A percentile compares a stretch with the other conserved stretches of the same genome.
Conservation (phyloP, 2,329 filamentous ascomycete genomes). For the Gnomoniopsis smithogilvyi region DNA sequence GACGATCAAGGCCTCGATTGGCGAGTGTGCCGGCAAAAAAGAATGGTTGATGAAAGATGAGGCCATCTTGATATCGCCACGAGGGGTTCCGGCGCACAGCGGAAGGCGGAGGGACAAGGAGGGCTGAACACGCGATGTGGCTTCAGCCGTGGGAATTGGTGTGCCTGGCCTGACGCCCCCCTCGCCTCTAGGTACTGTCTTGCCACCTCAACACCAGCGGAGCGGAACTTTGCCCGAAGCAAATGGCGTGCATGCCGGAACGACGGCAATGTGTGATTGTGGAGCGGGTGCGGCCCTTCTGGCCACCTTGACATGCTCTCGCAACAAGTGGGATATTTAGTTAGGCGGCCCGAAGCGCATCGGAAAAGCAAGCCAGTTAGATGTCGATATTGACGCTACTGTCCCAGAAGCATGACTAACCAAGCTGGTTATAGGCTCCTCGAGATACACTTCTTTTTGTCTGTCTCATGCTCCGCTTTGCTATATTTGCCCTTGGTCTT, state of each 20-base stretch:
- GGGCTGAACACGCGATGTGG: conserved; percentile 19
- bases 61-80: background rate
- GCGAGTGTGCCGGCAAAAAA: background rate
- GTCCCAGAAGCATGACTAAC: background rate
- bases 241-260: background rate
- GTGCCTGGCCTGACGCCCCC: conserved; percentile 1
- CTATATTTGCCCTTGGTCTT: too few species aligned
- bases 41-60: background rate
- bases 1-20: background rate
- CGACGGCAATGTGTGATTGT: background rate
- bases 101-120: background rate
- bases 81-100: background rate
- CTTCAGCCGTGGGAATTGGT: conserved; percentile 18
- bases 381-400: background rate
- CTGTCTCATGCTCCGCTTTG: too few species aligned
- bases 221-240: background rate
- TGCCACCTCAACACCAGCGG: background rate
- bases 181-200: background rate
- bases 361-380: background rate
- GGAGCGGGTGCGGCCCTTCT: background rate
- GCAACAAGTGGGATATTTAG: background rate
- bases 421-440: too few species aligned
- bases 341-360: conserved; percentile 2
- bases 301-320: background rate
- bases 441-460: too few species aligned